Base-by-base conservation (phyloP, 2,329 filamentous ascomycete genomes). In the Fusarium dlaminii region DNA sequence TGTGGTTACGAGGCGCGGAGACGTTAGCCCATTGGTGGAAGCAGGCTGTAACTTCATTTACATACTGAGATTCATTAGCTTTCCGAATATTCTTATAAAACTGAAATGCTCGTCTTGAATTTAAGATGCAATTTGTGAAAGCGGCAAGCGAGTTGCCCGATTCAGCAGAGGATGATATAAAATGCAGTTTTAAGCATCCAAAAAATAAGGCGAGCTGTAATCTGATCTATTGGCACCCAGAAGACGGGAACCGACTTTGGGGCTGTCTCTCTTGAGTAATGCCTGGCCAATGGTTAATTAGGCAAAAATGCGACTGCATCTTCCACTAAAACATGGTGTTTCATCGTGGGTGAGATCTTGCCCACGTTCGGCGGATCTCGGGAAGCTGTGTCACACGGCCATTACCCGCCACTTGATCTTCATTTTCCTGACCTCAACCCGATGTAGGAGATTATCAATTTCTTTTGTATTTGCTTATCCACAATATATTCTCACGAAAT, bases 401-500 rank as follows among this genome's bases (percentile, higher is more conserved):
- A 9, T 3, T 12, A 12, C 5, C 12, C 18, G 15, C 37, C 24
- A 43, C 37, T 29, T 27, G 30, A 43, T 20, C 30, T 10, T 42
- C 5, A 6, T n/a, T n/a, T 20, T 34, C 14, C 8, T 3, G 6
- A 34, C 20, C 22, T 8, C 6, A 15, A 15, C 2, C 6, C 4
- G 2, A 29, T 17, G 15, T 22, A 7, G n/a, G 4, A 52, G 3
- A 24, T 24, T 2, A 13, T 24, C 5, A 22, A 10, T 32, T 5
- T 0, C 1, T 36, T 8, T 5, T 4, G 2, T 22, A 22, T 0
- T 27, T 12, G 4, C 20, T 22, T 7, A 2, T 17, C 4, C 1
- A 37, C 3, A 18, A 1, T 5, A 2, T n/a, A 3, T 2, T 52
- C 2, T 34, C 24, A 29, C 20, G 1, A 17, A 13, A 18, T 1